These are phyloP conservation scores for Scolecobasidium constrictum DNA, from an alignment of 2,329 filamentous ascomycete species.

Conservation along the genomic window DNA sequence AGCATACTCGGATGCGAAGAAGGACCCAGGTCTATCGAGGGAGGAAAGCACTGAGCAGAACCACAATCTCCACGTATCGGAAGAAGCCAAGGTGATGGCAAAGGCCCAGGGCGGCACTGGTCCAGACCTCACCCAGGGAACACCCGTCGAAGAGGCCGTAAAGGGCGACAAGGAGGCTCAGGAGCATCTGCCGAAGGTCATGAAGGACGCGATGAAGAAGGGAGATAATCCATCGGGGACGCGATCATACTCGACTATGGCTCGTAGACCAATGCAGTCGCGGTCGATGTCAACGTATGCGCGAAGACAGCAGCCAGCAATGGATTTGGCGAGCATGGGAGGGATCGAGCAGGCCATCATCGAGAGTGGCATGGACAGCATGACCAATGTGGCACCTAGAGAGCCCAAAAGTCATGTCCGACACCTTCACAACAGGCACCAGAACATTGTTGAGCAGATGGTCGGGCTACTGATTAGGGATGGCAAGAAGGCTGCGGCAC, in stretches of 20 bases:
- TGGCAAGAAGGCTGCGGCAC: constrained; percentile 82
- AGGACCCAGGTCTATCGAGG: constrained; percentile 6
- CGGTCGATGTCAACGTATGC: constrained; percentile 11
- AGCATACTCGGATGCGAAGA: constrained; percentile 1
- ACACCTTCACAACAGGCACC: constrained; percentile 71
- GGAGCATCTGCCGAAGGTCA: constrained; percentile 54
- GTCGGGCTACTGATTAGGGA: constrained; percentile 86
- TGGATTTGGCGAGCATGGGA: constrained; percentile 15
- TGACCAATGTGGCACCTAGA: constrained; percentile 34
- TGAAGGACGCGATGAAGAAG: constrained; percentile 48
- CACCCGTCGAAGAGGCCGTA: constrained; percentile 45
- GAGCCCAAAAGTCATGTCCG: constrained; percentile 51
- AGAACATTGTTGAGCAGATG: constrained; percentile 74
- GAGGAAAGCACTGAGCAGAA: constrained; percentile 39
- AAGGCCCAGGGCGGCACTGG: constrained; percentile 45
- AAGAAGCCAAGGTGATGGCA: constrained; percentile 52
- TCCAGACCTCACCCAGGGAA: constrained; percentile 54
- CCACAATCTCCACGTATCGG: constrained; percentile 47
- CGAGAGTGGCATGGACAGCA: not conserved
- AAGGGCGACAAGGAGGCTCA: constrained; percentile 49
- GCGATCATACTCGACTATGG: constrained; percentile 47
- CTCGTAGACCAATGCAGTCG: constrained; percentile 25
- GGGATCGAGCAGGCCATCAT: not conserved
- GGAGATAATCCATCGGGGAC: constrained; percentile 28
- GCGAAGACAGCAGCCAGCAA: not conserved